Percentiles rank a stretch among this genome's conserved stretches.
These are phyloP conservation scores for Puya raimondii DNA, from an alignment of 176 grass and related monocot genomes.

Conservation along the genomic window DNA sequence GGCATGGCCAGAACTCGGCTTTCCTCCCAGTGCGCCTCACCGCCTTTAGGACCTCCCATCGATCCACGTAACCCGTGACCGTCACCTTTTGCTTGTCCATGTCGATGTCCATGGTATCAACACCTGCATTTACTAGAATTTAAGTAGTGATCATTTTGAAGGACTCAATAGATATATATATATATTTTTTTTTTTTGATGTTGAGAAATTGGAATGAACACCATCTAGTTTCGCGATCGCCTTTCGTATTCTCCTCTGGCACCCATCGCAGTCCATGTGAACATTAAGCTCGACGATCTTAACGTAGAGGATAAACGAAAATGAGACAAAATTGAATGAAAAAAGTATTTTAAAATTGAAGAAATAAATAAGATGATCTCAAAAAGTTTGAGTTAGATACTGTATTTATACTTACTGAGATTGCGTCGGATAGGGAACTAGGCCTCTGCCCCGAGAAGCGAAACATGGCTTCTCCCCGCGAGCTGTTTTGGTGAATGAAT, in stretches of 20 bases:
- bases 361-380: background rate
- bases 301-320: background rate
- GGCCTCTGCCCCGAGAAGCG: constrained; percentile 36
- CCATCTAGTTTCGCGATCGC: constrained; percentile 63
- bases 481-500: background rate
- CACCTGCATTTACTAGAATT: constrained; percentile 22
- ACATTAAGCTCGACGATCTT: constrained; percentile 81
- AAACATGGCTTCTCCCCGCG: constrained; percentile 18
- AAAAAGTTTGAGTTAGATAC: background rate
- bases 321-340: background rate
- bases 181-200: background rate
- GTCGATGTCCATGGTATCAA: constrained; percentile 65
- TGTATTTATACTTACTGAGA: constrained; percentile 49
- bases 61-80: constrained; percentile 64
- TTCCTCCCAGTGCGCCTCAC: constrained; percentile 60
- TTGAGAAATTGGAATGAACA: constrained; percentile 3
- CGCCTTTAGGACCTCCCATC: constrained; percentile 54
- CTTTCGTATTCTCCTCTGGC: constrained; percentile 52
- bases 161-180: no score
- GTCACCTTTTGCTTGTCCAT: constrained; percentile 83
- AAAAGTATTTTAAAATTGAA: constrained; percentile 2
- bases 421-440: constrained; percentile 27
- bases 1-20: constrained; percentile 82
- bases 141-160: constrained; percentile 8
- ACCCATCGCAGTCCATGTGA: constrained; percentile 92